A percentile compares a stretch with the other conserved stretches of the same genome.
Evolutionary conservation across 2,329 filamentous ascomycete genomes (phyloP).

Genomic region (Onygenales sp.): DNA sequence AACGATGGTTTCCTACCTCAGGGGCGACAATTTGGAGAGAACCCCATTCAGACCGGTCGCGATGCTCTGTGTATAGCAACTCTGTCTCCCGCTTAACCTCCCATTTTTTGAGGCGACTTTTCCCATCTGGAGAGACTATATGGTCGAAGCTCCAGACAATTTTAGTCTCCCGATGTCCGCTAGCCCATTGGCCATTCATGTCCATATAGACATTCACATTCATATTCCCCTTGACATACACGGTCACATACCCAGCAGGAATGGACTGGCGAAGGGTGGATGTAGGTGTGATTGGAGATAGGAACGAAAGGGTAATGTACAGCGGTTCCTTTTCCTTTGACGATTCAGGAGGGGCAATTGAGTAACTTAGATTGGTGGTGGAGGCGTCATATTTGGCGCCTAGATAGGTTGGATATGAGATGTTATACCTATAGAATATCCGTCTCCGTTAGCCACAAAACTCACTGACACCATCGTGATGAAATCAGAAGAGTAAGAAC

Average conservation of each 20-base stretch:
- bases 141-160: slow-evolving; percentile 60
- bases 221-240: slow-evolving; percentile 58
- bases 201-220: slow-evolving; percentile 57
- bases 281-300: slow-evolving; percentile 72
- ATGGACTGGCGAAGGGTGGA: slow-evolving; percentile 72
- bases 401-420: slow-evolving; percentile 50
- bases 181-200: slow-evolving; percentile 72
- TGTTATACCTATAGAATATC: slow-evolving; percentile 38
- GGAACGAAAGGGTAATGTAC: slow-evolving; percentile 49
- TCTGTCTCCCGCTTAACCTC: slow-evolving; percentile 39
- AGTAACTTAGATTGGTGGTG: slow-evolving; percentile 60
- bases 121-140: slow-evolving; percentile 28
- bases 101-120: slow-evolving; percentile 35
- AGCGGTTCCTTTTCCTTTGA: slow-evolving; percentile 17
- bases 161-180: slow-evolving; percentile 58
- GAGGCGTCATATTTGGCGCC: slow-evolving; percentile 60
- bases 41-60: slow-evolving; percentile 76
- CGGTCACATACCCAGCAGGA: slow-evolving; percentile 69
- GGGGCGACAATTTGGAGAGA: slow-evolving; percentile 68
- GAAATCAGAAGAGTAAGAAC: background rate
- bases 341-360: slow-evolving; percentile 39
- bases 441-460: background rate
- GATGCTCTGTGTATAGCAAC: slow-evolving; percentile 62
- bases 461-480: background rate
- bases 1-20: slow-evolving; percentile 26